Percentiles rank a stretch among this genome's conserved stretches.
Evolutionary conservation across 495 filamentous ascomycete genomes (phyloP).

Genomic region (Glonium stellatum): DNA sequence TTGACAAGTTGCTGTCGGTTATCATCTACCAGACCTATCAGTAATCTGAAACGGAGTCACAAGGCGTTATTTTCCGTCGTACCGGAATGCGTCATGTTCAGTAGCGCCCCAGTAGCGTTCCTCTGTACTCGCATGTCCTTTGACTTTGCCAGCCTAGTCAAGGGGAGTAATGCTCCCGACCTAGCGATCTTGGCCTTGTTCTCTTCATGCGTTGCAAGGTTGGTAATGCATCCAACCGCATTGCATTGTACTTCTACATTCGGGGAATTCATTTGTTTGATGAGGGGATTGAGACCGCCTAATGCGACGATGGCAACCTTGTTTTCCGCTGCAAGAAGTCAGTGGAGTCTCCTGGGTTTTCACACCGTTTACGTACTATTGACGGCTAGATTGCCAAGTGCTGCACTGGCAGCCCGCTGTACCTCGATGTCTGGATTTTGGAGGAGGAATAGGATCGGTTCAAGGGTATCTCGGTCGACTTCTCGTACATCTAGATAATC

Average conservation of each 20-base stretch:
- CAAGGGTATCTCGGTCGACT: constrained; percentile 88
- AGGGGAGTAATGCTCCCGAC: constrained; percentile 82
- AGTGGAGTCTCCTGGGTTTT: constrained; percentile 32
- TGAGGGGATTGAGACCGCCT: constrained; percentile 83
- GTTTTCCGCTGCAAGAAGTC: constrained; percentile 73
- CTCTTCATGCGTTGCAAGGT: constrained; percentile 94
- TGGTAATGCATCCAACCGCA: constrained; percentile 96
- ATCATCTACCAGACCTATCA: constrained; percentile 56
- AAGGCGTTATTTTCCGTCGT: constrained; percentile 29
- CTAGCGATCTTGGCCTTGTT: constrained; percentile 98
- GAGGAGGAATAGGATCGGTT: constrained; percentile 90
- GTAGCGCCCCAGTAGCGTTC: constrained; percentile 89
- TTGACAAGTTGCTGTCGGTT: constrained; percentile 96
- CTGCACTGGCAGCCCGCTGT: constrained; percentile 91
- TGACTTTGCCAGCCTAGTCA: constrained; percentile 89
- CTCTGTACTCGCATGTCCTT: constrained; percentile 98
- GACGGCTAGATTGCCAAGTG: constrained; percentile 91
- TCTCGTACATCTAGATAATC: constrained; percentile 74
- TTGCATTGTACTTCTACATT: constrained; percentile 99
- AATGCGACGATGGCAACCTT: constrained; percentile 92
- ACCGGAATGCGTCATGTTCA: constrained; percentile 99
- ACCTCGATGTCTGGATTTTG: constrained; percentile 96
- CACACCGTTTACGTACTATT: constrained; percentile 57
- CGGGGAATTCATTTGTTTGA: constrained; percentile 96
- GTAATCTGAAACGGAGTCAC: background rate